These are phyloP conservation scores for Lipomyces sp. DNA, from an alignment of 805 yeast species.

Conservation along the genomic window DNA sequence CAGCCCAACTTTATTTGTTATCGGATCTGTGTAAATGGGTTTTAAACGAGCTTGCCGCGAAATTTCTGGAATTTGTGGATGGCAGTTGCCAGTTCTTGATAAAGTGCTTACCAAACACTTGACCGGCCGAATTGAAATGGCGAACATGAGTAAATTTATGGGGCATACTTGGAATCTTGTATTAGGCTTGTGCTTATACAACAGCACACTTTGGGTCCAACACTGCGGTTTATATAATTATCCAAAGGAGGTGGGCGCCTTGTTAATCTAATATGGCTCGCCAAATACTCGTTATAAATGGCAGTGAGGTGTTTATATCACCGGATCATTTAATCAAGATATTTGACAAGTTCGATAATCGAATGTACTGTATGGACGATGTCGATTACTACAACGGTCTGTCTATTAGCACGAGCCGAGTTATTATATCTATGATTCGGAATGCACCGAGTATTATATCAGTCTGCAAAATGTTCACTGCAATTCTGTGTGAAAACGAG, in stretches of 20 bases:
- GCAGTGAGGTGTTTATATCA: neutral
- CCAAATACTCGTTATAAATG: neutral
- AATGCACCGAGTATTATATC: conserved; percentile 4
- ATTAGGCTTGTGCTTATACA: neutral
- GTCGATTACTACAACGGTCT: conserved; percentile 10
- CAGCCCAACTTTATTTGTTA: neutral
- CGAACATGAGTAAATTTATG: neutral
- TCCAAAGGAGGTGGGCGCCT: neutral
- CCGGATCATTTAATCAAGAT: conserved; percentile 5
- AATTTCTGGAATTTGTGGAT: neutral
- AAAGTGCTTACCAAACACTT: neutral
- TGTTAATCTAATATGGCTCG: neutral
- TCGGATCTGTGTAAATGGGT: neutral
- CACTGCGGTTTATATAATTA: neutral
- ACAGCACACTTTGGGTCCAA: neutral
- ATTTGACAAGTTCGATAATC: conserved; percentile 9
- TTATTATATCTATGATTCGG: conserved; percentile 1
- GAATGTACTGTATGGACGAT: conserved; percentile 2
- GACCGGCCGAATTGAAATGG: conserved; percentile 1
- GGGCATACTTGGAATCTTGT: neutral
- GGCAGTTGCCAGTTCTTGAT: neutral
- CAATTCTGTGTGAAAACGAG: conserved; percentile 2
- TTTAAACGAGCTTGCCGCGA: neutral
- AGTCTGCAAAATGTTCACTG: neutral
- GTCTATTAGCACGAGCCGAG: conserved; percentile 6